A percentile compares a stretch with the other conserved stretches of the same genome.
Conservation (phyloP, 805 yeast genomes). For the Pichia cabralensis region DNA sequence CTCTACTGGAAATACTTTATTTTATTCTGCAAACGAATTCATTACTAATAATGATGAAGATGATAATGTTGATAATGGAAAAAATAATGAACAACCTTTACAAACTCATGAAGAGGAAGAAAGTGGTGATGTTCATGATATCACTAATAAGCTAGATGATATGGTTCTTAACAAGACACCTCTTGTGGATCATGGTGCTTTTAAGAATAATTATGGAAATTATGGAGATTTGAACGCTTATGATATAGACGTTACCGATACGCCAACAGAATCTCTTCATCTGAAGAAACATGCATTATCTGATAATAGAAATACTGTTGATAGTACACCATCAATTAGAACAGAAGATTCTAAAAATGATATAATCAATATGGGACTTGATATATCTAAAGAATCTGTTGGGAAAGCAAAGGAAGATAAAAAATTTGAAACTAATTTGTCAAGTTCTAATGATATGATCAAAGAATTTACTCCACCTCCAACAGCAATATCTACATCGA, state of each 20-base stretch:
- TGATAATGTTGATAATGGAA: background rate
- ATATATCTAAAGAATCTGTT: too few species aligned
- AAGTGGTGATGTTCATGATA: background rate
- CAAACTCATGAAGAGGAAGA: background rate
- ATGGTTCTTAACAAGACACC: conserved; percentile 4
- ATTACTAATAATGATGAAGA: conserved; percentile 3
- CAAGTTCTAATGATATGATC: too few species aligned
- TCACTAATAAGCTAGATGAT: conserved; percentile 4
- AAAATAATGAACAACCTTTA: too few species aligned
- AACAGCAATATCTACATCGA: too few species aligned
- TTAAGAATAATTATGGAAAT: conserved; percentile 5
- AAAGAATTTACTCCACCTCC: background rate
- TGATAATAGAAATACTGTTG: too few species aligned
- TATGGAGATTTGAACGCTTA: conserved; percentile 1
- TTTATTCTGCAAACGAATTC: conserved; percentile 31
- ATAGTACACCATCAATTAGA: conserved; percentile 1
- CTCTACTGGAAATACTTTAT: conserved; percentile 24
- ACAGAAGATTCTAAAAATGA: too few species aligned
- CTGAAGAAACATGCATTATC: too few species aligned
- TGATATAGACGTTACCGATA: too few species aligned
- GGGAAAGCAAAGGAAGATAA: too few species aligned
- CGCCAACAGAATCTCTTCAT: too few species aligned
- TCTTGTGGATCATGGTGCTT: background rate
- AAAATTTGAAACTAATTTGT: background rate
- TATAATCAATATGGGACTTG: too few species aligned